phyloP scores from a whole-genome alignment of 1,284 basidiomycete genomes.

The Boletus mariae region DNA sequence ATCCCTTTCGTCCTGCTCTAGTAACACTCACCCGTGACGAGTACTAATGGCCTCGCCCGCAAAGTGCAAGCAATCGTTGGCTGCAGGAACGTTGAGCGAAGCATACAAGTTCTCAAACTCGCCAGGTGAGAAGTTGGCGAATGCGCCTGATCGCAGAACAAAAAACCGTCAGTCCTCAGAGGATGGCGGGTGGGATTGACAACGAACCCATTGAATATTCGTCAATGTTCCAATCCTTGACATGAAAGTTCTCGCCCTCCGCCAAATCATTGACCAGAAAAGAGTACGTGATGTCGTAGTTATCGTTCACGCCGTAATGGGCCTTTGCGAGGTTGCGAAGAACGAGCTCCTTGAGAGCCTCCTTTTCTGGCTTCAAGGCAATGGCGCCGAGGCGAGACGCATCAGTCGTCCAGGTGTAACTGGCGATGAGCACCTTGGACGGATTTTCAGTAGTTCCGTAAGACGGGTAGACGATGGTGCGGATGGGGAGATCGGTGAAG shows the following conservation, averaged over 20 bases:
- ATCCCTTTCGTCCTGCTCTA: not conserved
- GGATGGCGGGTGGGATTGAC: too few relatives aligned
- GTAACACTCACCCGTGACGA: constrained; percentile 18
- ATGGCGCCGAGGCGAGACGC: constrained; percentile 15
- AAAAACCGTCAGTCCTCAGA: not conserved
- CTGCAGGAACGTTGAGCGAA: constrained; percentile 15
- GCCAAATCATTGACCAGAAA: not conserved
- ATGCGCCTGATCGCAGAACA: constrained; percentile 11
- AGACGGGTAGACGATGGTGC: constrained; percentile 39
- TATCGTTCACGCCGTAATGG: not conserved
- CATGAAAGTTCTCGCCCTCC: constrained; percentile 10
- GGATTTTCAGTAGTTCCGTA: constrained; percentile 31
- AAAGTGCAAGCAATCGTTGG: constrained; percentile 15
- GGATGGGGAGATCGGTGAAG: constrained; percentile 37
- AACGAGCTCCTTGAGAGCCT: constrained; percentile 8
- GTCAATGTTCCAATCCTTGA: constrained; percentile 19
- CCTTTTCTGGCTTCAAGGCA: not conserved
- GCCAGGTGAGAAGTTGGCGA: constrained; percentile 19
- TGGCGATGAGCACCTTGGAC: constrained; percentile 15
- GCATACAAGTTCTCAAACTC: constrained; percentile 17
- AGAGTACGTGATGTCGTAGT: constrained; percentile 4
- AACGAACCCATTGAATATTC: constrained; percentile 12
- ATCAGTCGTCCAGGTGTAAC: constrained; percentile 15
- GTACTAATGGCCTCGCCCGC: constrained; percentile 23
- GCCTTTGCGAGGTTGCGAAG: constrained; percentile 17